Evolutionary conservation across 2,329 filamentous ascomycete species (phyloP), one percentile per base, ranked within the genome.

Genomic region (Exserohilum turcica): DNA sequence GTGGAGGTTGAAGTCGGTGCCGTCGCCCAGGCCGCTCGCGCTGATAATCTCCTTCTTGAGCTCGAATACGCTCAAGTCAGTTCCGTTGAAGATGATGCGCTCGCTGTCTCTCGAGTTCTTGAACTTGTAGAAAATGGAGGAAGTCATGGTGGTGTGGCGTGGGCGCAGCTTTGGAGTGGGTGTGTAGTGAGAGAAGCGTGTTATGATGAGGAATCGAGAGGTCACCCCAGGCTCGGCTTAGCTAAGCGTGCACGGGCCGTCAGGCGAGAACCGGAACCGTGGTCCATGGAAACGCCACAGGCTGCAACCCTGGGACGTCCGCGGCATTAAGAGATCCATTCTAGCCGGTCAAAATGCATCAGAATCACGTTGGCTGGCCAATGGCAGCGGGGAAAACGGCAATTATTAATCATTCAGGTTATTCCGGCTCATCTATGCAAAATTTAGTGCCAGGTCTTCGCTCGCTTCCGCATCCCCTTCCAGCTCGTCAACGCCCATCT

Each of bases 91-190:
- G 72, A 92, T 90, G 69, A 99, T 92, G 72, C 92, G 87, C 52
- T 91, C 91, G 56, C 92, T 91, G 74, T 97, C 94, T 80, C 92
- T 97, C 74, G 95, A 92, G 66, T 93, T 97, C 80, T 97, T 97
- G 87, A 99, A 99, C 80, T 96, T 96, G 90, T 97, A 99, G 79
- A 97, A 97, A 73, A 99, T 94, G 64, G 92, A 97, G 52, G 94
- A 96, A 74, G 91, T 86, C 92, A 97, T 97, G 50, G 55, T 47
- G 43, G 21, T 42, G 29, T 48, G 39, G 49, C 39, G 43, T 39
- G 48, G 38, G 21, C 42, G 47, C 40, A 10, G 48, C 8, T 31
- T 46, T 43, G 35, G 46, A n/a, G 15, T 35, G 29, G 18, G 13
- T 47, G 32, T 45, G 37, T 38, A 39, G 53, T 52, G 56, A 48